Evolutionary conservation across 192 early-diverging fungal genomes (phyloP), one percentile per base, ranked within the genome.

Genomic region (Chytriomyces sp.): DNA sequence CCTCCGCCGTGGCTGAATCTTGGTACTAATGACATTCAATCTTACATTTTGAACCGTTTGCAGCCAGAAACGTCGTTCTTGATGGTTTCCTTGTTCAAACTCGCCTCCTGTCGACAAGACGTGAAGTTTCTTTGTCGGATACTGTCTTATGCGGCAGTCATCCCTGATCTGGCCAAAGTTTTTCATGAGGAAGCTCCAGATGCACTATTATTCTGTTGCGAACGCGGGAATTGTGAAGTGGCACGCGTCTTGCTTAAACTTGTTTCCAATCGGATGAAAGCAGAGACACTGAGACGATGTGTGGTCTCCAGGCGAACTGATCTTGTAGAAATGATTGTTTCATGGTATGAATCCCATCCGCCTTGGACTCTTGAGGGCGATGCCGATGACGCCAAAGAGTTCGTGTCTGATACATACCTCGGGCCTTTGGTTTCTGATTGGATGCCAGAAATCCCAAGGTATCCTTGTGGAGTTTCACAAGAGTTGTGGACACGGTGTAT

Each of bases 401-500:
- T 58, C 56, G 12, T 25, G 12, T 58, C 31, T n/a, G 44, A n/a
- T 12, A 49, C 44, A n/a, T n/a, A 8, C 44, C n/a, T 49, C 8
- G n/a, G n/a, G 8, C 44, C 44, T 49, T 8, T 12, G n/a, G 44
- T n/a, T 49, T n/a, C n/a, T n/a, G 44, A 49, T 49, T 8, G 10
- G 44, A 28, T 28, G 31, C 19, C 14, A 5, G 53, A 68, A 32
- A 8, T 39, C 10, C 6, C 6, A n/a, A 28, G 53, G 19, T 68
- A 55, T 38, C 33, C 30, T n/a, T 68, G 65, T 55, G 52, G 52
- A 2, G 52, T 55, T 17, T 68, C 65, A 19, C 28, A 32, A 22
- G 65, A 52, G 39, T 14, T 68, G 12, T 68, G 65, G 65, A 14
- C 33, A n/a, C 44, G 52, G 7, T 68, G 65, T 36, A 52, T 68